These are phyloP conservation scores for Pseudoperonospora humuli DNA, from an alignment of 352 stramenopile species.

Conservation along the genomic window DNA sequence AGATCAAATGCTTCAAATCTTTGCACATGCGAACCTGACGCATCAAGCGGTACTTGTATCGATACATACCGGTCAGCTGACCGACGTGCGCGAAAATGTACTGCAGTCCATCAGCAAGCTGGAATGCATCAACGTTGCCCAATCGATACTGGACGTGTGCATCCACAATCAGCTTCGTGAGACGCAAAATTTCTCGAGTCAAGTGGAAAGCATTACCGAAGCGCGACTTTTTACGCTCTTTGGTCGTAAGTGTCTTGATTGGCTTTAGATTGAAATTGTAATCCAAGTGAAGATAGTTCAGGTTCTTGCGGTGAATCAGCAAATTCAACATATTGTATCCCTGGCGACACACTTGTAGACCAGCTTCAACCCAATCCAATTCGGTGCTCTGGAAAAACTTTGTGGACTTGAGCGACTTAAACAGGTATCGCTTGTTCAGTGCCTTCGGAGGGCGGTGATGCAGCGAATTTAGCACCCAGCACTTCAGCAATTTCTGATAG, in stretches of 20 bases:
- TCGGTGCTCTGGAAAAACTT: slow-evolving; percentile 99
- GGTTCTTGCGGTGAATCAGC: slow-evolving; percentile 98
- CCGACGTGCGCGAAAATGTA: slow-evolving; percentile 99
- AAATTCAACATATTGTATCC: slow-evolving; percentile 99
- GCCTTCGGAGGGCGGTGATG: slow-evolving; percentile 90
- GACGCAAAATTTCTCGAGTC: slow-evolving; percentile 96
- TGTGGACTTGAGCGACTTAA: slow-evolving; percentile 98
- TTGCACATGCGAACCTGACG: slow-evolving; percentile 98
- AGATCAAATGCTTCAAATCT: slow-evolving; percentile 99
- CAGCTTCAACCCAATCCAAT: slow-evolving; percentile 98
- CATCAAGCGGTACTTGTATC: slow-evolving; percentile 99
- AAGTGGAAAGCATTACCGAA: slow-evolving; percentile 96
- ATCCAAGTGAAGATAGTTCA: slow-evolving; percentile 99
- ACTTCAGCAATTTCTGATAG: slow-evolving; percentile 99
- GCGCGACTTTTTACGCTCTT: slow-evolving; percentile 99
- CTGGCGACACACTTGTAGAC: slow-evolving; percentile 96
- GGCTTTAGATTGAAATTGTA: slow-evolving; percentile 99
- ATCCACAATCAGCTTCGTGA: slow-evolving; percentile 99
- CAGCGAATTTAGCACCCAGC: slow-evolving; percentile 98
- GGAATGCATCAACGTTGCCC: slow-evolving; percentile 99
- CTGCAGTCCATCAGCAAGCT: slow-evolving; percentile 98
- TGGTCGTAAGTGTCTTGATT: slow-evolving; percentile 99
- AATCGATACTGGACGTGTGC: slow-evolving; percentile 99
- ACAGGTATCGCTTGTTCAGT: slow-evolving; percentile 97
- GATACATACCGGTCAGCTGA: slow-evolving; percentile 99